phyloP scores from a whole-genome alignment of 2,329 filamentous ascomycete genomes.

The Nectriaceae sp. region DNA sequence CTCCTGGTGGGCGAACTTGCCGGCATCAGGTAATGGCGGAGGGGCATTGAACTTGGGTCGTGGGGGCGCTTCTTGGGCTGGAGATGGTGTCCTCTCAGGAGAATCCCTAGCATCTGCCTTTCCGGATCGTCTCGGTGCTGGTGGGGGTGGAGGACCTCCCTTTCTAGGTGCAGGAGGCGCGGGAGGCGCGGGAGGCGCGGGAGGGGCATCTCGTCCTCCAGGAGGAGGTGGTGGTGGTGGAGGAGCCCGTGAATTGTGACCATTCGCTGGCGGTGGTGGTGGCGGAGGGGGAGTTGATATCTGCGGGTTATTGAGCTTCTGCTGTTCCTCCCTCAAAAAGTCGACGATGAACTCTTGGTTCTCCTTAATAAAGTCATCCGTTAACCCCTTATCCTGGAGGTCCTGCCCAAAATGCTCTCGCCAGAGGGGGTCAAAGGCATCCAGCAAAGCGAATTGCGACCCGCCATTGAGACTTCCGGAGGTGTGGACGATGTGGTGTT shows the following conservation, averaged over 20 bases:
- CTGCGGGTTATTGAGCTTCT: slow-evolving; percentile 32
- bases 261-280: slow-evolving; percentile 33
- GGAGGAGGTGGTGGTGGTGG: slow-evolving; percentile 35
- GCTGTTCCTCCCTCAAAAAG: slow-evolving; percentile 61
- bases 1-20: slow-evolving; percentile 72
- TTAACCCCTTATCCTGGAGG: slow-evolving; percentile 62
- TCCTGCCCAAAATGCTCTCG: slow-evolving; percentile 67
- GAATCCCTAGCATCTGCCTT: slow-evolving; percentile 51
- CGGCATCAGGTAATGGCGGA: slow-evolving; percentile 85
- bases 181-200: slow-evolving; percentile 28
- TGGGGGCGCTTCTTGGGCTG: slow-evolving; percentile 38
- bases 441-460: slow-evolving; percentile 63
- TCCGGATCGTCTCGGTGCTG: slow-evolving; percentile 60
- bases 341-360: slow-evolving; percentile 70
- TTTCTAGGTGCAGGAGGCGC: slow-evolving; percentile 26
- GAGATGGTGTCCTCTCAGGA: slow-evolving; percentile 72
- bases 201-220: slow-evolving; percentile 25
- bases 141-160: slow-evolving; percentile 36
- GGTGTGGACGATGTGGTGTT: slow-evolving; percentile 41
- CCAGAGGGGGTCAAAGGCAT: slow-evolving; percentile 66
- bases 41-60: slow-evolving; percentile 78
- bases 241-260: slow-evolving; percentile 33
- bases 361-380: slow-evolving; percentile 66
- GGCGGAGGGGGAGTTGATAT: slow-evolving; percentile 28
- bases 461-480: slow-evolving; percentile 49